Base-by-base conservation (phyloP, 805 yeast genomes). In the Candida maris region DNA sequence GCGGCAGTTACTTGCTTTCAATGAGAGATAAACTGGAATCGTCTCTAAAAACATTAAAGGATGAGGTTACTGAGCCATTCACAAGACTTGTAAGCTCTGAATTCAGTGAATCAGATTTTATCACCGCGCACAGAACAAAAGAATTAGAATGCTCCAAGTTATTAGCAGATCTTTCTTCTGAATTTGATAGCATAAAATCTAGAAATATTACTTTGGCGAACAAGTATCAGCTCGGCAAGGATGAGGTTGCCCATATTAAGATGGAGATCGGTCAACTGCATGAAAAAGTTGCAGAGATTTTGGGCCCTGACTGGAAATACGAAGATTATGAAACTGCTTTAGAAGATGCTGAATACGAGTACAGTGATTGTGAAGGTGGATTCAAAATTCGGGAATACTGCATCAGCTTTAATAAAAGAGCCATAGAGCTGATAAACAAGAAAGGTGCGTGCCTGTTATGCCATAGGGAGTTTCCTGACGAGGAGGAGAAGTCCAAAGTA, bases 361-460 rank as follows among this genome's bases (percentile, higher is more conserved):
- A 76, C 45, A 70, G 75, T 27, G 70, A 70, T 14, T 77, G 86
- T 0, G 61, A 77, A 12, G 84, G 81, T 44, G 79, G 82, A 37
- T 54, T 76, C 21, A 85, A 85, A 52, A 77, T 85, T 45, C 73
- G 73, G 20, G 78, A 77, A 29, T 84, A 87, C 2, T 80, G 89
- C 1, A 64, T 76, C 18, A 75, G 75, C 27, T 88, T 81, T 59
- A 87, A 85, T 51, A 59, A 68, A 16, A 75, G 75, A 29, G 96
- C 96, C 0, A 59, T 84, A 8, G 72, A 75, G 20, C 57, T 73
- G 27, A 93, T 95, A 0, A 61, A 75, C 19, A 51, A 55, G 4
- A 68, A 72, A 6, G 70, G 78, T 8, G 67, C 74, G 32, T 91
- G 97, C 58, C 62, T 80, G 28, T 62, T 89, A 29, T 91, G 97